A percentile compares a stretch with the other conserved stretches of the same genome.
These are phyloP conservation scores for Conoideocrella luteorostrata DNA, from an alignment of 2,329 filamentous ascomycete genomes.

Conservation along the genomic window DNA sequence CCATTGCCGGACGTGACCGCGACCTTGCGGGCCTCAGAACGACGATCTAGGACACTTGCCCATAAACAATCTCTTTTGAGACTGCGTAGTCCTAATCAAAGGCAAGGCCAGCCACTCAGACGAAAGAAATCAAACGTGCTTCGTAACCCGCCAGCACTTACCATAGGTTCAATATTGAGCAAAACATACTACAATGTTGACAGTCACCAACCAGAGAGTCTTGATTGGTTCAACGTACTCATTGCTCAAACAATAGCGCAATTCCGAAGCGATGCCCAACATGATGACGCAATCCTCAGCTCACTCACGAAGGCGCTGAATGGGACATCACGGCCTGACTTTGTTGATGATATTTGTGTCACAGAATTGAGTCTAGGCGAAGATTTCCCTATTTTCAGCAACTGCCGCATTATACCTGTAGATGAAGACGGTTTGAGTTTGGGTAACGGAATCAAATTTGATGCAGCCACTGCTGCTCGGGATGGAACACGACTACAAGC, in stretches of 20 bases:
- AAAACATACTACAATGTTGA: slow-evolving; percentile 98
- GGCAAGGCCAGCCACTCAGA: slow-evolving; percentile 40
- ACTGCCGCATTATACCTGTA: slow-evolving; percentile 90
- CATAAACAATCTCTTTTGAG: slow-evolving; percentile 70
- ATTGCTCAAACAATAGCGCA: slow-evolving; percentile 96
- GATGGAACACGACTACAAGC: slow-evolving; percentile 79
- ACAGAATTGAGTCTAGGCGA: slow-evolving; percentile 92
- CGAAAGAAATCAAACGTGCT: slow-evolving; percentile 68
- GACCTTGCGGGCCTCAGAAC: slow-evolving; percentile 65
- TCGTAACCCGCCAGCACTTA: slow-evolving; percentile 66
- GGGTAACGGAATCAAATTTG: slow-evolving; percentile 43
- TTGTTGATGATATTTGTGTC: slow-evolving; percentile 87
- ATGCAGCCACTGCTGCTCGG: slow-evolving; percentile 44
- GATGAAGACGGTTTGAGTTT: slow-evolving; percentile 66
- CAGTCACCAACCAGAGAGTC: slow-evolving; percentile 88
- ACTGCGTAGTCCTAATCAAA: slow-evolving; percentile 41
- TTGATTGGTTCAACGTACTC: slow-evolving; percentile 99
- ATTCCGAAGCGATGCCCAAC: slow-evolving; percentile 83
- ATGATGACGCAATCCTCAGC: slow-evolving; percentile 82
- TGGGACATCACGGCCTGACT: slow-evolving; percentile 78
- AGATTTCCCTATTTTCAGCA: slow-evolving; percentile 98
- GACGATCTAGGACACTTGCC: slow-evolving; percentile 65
- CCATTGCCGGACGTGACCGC: slow-evolving; percentile 78
- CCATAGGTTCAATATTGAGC: slow-evolving; percentile 86
- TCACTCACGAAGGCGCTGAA: slow-evolving; percentile 84